These are phyloP conservation scores for Coniochaeta sp. DNA, from an alignment of 2,329 filamentous ascomycete genomes.

Conservation along the genomic window DNA sequence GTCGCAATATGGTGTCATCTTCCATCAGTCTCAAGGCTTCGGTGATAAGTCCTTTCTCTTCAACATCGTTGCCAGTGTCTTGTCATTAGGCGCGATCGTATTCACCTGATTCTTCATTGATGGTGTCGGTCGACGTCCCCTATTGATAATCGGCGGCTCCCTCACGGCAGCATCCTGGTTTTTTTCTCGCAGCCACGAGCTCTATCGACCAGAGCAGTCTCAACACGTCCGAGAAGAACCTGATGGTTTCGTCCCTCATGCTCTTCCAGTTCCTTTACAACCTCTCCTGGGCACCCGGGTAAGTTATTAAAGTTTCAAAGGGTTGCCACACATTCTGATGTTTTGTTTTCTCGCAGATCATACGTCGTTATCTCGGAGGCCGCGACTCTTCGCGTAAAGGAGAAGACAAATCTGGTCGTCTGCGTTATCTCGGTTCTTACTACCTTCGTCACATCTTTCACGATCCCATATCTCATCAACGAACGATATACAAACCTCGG, in stretches of 20 bases:
- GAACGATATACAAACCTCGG: slow-evolving; percentile 24
- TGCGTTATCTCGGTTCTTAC: slow-evolving; percentile 19
- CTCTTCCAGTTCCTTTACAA: slow-evolving; percentile 16
- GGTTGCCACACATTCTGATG: too few relatives aligned
- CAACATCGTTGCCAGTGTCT: slow-evolving; percentile 9
- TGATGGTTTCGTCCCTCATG: slow-evolving; percentile 18
- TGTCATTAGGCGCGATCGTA: slow-evolving; percentile 3
- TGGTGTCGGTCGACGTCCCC: slow-evolving; percentile 15
- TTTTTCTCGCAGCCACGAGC: slow-evolving; percentile 12
- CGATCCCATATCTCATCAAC: slow-evolving; percentile 28
- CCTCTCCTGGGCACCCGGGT: slow-evolving; percentile 19
- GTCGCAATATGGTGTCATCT: slow-evolving; percentile 20
- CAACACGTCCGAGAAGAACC: slow-evolving; percentile 2
- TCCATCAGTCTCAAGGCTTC: slow-evolving; percentile 20
- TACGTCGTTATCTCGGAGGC: slow-evolving; percentile 19
- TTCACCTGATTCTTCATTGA: slow-evolving; percentile 18
- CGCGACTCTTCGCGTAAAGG: slow-evolving; percentile 17
- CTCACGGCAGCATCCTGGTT: slow-evolving; percentile 16
- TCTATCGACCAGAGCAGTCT: slow-evolving; percentile 3
- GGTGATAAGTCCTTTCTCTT: slow-evolving; percentile 16
- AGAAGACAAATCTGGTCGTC: slow-evolving; percentile 22
- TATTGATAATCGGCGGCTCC: slow-evolving; percentile 16
- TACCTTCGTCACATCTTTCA: slow-evolving; percentile 25
- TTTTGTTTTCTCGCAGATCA: slow-evolving; percentile 8
- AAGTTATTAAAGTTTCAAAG: slow-evolving; percentile 5